Percentiles rank a stretch among this genome's conserved stretches.
Evolutionary conservation across 2,329 filamentous ascomycete genomes (phyloP).

Genomic region (Sclerotiophoma versabilis): DNA sequence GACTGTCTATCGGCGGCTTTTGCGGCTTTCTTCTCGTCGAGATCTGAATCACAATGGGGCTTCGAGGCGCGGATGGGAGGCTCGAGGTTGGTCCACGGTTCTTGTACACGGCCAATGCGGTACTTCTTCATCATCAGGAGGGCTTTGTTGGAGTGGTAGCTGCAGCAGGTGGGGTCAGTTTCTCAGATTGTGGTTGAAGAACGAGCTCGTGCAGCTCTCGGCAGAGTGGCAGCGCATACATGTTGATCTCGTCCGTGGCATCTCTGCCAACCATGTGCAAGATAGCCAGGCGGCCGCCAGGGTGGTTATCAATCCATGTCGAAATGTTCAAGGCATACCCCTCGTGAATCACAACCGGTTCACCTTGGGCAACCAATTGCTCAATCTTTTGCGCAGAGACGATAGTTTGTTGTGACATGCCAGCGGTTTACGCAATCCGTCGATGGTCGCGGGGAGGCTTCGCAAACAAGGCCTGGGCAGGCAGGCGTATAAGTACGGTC

Average conservation of each 20-base stretch:
- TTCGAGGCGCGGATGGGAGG: slow-evolving; percentile 65
- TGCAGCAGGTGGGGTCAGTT: slow-evolving; percentile 44
- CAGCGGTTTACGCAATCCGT: neutral
- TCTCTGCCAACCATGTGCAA: slow-evolving; percentile 68
- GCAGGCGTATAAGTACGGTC: slow-evolving; percentile 8
- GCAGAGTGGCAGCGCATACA: slow-evolving; percentile 51
- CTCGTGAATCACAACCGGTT: slow-evolving; percentile 64
- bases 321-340: slow-evolving; percentile 64
- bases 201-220: neutral
- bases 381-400: slow-evolving; percentile 58
- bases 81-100: slow-evolving; percentile 65
- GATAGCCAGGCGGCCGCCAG: slow-evolving; percentile 66
- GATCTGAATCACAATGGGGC: slow-evolving; percentile 36
- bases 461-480: slow-evolving; percentile 1
- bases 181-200: slow-evolving; percentile 10
- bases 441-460: neutral
- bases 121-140: slow-evolving; percentile 65
- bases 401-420: slow-evolving; percentile 38
- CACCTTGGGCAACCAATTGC: slow-evolving; percentile 62
- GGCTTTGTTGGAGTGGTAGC: slow-evolving; percentile 64
- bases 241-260: slow-evolving; percentile 66
- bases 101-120: slow-evolving; percentile 64
- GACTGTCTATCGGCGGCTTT: slow-evolving; percentile 14
- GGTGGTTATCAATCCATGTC: slow-evolving; percentile 65
- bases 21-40: slow-evolving; percentile 22